A percentile compares a stretch with the other conserved stretches of the same genome.
phyloP scores from a whole-genome alignment of 352 stramenopile species.

The Pythium sp. region DNA sequence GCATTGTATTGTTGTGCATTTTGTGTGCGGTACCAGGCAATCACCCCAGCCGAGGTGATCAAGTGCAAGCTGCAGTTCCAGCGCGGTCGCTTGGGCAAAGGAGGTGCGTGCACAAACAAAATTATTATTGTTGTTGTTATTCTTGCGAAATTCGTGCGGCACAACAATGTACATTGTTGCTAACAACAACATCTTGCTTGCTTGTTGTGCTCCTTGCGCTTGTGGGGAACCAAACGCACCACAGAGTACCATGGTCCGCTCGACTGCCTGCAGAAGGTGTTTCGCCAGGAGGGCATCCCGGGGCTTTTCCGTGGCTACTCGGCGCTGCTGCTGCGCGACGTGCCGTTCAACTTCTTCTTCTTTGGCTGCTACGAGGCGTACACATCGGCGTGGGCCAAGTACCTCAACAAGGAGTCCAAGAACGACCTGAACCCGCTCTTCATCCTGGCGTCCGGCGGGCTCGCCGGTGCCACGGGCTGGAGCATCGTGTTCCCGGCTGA shows the following conservation, averaged over 20 bases:
- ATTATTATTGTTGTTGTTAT: not conserved
- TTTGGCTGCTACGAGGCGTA: conserved; percentile 83
- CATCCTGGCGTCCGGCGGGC: conserved; percentile 74
- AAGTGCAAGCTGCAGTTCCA: conserved; percentile 86
- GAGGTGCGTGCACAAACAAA: conserved; percentile 25
- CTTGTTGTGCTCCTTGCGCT: not conserved
- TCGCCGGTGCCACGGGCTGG: conserved; percentile 79
- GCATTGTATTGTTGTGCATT: not conserved
- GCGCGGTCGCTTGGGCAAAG: conserved; percentile 56
- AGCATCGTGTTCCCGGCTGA: conserved; percentile 85
- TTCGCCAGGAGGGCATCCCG: conserved; percentile 50
- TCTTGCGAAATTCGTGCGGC: not conserved
- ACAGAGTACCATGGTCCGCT: conserved; percentile 59
- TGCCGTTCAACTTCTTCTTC: conserved; percentile 91
- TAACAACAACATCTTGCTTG: not conserved
- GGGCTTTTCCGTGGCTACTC: conserved; percentile 83
- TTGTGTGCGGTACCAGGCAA: conserved; percentile 39
- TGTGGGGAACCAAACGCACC: not conserved
- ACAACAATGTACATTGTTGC: conserved; percentile 2
- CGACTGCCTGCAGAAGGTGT: conserved; percentile 69
- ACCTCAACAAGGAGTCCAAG: conserved; percentile 58
- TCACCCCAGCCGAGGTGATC: conserved; percentile 84
- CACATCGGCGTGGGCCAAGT: conserved; percentile 45
- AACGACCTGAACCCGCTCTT: conserved; percentile 67
- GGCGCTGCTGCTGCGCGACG: conserved; percentile 79